Base-by-base conservation (phyloP, 768 basidiomycete genomes). In the Plicaturopsis crispa region DNA sequence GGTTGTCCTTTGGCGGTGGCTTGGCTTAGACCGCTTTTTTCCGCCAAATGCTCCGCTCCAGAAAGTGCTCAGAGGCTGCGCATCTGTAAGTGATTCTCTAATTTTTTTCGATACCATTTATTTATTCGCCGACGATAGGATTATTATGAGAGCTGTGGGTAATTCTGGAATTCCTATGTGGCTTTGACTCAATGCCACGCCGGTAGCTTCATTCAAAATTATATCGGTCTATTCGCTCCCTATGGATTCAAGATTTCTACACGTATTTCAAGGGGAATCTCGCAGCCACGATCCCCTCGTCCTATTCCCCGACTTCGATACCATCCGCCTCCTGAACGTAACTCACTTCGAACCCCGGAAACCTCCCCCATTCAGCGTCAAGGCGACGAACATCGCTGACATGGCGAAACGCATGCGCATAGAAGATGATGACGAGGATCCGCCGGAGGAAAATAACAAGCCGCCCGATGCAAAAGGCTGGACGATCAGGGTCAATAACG, bases 111-210 rank as follows among this genome's bases (percentile, higher is more conserved):
- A 23, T 35, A 10, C 18, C 32, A 19, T 11, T 26, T 31, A 14
- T 4, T 31, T 22, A 35, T 35, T 22, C 4, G 14, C 34, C 21
- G 28, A 32, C 21, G 13, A 13, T 32, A 87, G 84, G 85, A 87
- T 53, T 86, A 78, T 50, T 78, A 77, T 48, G 80, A 86, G 49
- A 85, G 82, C 54, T 69, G 85, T 85, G 52, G 52, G 79, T 51
- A 5, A 17, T 14, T 20, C 28, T 12, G 35, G 16, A 32, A 24
- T 21, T 21, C 3, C 19, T 24, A 30, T 17, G n/a, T 8, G 33
- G 16, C 7, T 43, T 17, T 35, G 31, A 20, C 23, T 35, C 34
- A 23, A 33, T 33, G 26, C 10, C 26, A 28, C 14, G 14, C 14
- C 26, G 26, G 8, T 38, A 85, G 83, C 73, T 33, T 84, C 82